Evolutionary conservation across 768 basidiomycete genomes (phyloP).

Genomic region (Rhodotorula toruloides): DNA sequence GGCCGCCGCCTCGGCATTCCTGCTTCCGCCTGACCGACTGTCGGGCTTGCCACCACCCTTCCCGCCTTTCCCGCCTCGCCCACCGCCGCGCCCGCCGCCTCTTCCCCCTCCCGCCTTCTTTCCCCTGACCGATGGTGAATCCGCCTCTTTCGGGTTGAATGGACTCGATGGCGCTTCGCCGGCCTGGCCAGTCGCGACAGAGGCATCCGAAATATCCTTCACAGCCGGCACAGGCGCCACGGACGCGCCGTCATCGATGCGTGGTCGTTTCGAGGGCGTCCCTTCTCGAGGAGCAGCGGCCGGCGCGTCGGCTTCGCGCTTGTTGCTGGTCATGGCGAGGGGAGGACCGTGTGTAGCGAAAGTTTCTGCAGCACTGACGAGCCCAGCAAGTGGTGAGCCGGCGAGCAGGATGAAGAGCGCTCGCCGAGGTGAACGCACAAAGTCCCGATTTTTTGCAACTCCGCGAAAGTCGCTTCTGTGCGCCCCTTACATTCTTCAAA

Average conservation of each 20-base stretch:
- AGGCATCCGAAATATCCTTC: too few relatives aligned
- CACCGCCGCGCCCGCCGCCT: not conserved
- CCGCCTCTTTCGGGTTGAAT: conserved; percentile 16
- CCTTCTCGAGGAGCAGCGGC: not conserved
- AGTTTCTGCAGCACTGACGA: not conserved
- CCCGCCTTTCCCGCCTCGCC: conserved; percentile 2
- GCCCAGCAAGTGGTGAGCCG: too few relatives aligned
- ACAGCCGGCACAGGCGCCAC: too few relatives aligned
- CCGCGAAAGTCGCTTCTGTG: too few relatives aligned
- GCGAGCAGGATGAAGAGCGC: too few relatives aligned
- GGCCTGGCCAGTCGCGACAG: too few relatives aligned
- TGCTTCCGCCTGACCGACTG: not conserved
- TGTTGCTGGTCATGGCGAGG: conserved; percentile 1
- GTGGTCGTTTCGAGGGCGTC: conserved; percentile 32
- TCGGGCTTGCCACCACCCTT: conserved; percentile 9
- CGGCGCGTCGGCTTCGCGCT: conserved; percentile 13
- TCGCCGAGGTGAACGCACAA: too few relatives aligned
- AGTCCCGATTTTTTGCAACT: too few relatives aligned
- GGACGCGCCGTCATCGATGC: conserved; percentile 23
- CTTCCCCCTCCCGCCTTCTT: not conserved
- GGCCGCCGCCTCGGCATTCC: conserved; percentile 11
- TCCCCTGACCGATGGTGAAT: conserved; percentile 29
- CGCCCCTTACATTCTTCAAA: too few relatives aligned
- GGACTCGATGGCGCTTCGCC: conserved; percentile 17
- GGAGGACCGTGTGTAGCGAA: too few relatives aligned